Percentiles rank a stretch among this genome's conserved stretches.
phyloP scores from a whole-genome alignment of 2,329 filamentous ascomycete species.

The Coniochaeta sp. region DNA sequence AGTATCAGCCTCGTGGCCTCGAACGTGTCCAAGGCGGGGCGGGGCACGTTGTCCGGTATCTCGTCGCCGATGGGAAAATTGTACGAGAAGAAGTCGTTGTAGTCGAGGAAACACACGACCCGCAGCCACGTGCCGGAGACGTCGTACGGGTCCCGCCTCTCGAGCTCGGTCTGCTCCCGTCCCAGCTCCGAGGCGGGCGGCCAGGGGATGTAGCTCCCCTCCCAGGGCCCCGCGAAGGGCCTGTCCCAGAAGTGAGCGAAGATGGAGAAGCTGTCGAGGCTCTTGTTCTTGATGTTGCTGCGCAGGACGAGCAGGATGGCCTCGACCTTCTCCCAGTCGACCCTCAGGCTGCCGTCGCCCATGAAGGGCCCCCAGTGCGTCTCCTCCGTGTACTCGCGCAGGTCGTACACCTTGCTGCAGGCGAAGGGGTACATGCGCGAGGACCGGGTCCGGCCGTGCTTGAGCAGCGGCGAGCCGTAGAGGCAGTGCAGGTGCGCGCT shows the following conservation, averaged over 20 bases:
- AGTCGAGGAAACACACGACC: conserved; percentile 46
- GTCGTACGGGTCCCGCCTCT: conserved; percentile 59
- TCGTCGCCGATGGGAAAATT: conserved; percentile 52
- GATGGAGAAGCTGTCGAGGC: conserved; percentile 32
- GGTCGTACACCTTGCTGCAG: conserved; percentile 63
- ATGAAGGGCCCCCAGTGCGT: conserved; percentile 67
- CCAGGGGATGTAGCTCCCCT: conserved; percentile 36
- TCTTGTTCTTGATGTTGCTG: conserved; percentile 49
- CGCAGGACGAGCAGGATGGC: conserved; percentile 63
- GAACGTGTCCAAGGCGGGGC: conserved; percentile 47
- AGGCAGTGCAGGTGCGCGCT: conserved; percentile 65
- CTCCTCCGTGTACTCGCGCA: conserved; percentile 55
- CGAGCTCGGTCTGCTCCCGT: conserved; percentile 29
- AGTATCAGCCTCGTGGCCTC: conserved; percentile 66
- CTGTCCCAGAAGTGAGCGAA: conserved; percentile 45
- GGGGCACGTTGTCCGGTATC: conserved; percentile 32
- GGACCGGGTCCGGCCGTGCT: conserved; percentile 23
- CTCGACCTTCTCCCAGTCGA: conserved; percentile 78
- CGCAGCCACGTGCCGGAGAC: conserved; percentile 66
- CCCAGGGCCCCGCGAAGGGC: conserved; percentile 49
- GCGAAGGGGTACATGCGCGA: conserved; percentile 50
- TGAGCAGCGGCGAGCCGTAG: conserved; percentile 53
- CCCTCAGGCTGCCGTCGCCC: conserved; percentile 49
- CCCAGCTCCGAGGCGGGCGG: conserved; percentile 9
- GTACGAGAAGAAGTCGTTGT: conserved; percentile 63